Evolutionary conservation across 176 grass and related monocot genomes (phyloP).

Genomic region (Tillandsia fasciculata): DNA sequence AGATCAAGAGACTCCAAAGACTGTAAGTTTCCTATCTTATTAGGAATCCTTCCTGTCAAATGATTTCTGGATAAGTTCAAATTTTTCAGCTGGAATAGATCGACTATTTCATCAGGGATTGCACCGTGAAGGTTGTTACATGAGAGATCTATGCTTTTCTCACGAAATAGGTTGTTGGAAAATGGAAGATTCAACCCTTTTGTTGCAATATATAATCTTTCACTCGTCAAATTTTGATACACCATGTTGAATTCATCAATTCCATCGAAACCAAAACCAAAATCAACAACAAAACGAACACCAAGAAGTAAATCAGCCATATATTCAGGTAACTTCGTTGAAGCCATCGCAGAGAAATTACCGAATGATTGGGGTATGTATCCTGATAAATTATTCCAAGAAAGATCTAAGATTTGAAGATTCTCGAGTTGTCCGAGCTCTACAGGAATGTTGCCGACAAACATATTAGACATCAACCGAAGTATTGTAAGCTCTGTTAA

Average conservation of each 20-base stretch:
- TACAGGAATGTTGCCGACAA: too few species aligned
- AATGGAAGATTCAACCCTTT: conserved; percentile 17
- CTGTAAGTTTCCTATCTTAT: conserved; percentile 10
- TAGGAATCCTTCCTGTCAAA: not conserved
- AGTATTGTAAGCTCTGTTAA: too few species aligned
- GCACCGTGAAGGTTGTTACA: conserved; percentile 16
- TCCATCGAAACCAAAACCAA: too few species aligned
- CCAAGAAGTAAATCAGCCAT: not conserved
- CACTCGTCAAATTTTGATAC: not conserved
- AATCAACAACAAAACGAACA: too few species aligned
- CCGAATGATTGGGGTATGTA: too few species aligned
- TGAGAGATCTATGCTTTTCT: conserved; percentile 29
- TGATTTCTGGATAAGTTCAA: conserved; percentile 27
- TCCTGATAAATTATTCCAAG: too few species aligned
- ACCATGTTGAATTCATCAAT: too few species aligned
- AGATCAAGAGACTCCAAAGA: conserved; percentile 41
- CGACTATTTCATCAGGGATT: conserved; percentile 18
- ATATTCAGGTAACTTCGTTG: too few species aligned
- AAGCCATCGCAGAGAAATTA: too few species aligned
- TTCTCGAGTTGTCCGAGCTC: too few species aligned
- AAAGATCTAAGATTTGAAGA: too few species aligned
- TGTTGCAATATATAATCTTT: conserved; percentile 2
- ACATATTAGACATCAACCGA: too few species aligned
- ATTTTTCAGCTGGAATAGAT: not conserved
- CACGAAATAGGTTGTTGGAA: not conserved